These are phyloP conservation scores for Escallonia rubra DNA, from an alignment of 129 eudicot genomes.

Conservation along the genomic window DNA sequence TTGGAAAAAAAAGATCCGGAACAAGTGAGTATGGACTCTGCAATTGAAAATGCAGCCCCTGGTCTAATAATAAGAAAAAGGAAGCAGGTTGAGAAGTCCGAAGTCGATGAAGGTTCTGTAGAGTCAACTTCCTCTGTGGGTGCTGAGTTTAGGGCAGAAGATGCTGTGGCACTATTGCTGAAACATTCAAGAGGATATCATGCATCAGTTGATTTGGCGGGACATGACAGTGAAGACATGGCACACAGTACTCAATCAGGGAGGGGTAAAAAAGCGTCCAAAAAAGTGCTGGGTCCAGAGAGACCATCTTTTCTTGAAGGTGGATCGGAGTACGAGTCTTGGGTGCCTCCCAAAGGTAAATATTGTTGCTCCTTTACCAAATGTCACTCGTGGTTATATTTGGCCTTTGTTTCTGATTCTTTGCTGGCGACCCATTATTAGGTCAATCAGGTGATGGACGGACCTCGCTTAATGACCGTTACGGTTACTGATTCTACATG, in stretches of 20 bases:
- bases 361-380: neutral
- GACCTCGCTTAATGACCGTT: constrained; percentile 83
- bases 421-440: constrained; percentile 19
- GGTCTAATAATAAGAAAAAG: constrained; percentile 87
- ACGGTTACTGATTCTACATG: constrained; percentile 52
- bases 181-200: constrained; percentile 69
- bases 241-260: constrained; percentile 15
- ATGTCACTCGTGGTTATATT: neutral
- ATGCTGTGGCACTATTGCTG: constrained; percentile 81
- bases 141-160: constrained; percentile 51
- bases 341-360: constrained; percentile 98
- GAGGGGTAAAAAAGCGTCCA: constrained; percentile 51
- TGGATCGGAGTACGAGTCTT: constrained; percentile 50
- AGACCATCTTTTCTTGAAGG: constrained; percentile 49
- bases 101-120: constrained; percentile 38
- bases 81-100: constrained; percentile 54
- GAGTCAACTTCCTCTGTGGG: constrained; percentile 20
- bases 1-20: constrained; percentile 34
- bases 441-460: constrained; percentile 97
- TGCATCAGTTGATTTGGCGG: constrained; percentile 40
- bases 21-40: constrained; percentile 23
- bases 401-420: neutral
- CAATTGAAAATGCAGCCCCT: constrained; percentile 86
- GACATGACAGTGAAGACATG: constrained; percentile 12
- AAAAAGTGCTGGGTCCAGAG: constrained; percentile 73